phyloP scores from a whole-genome alignment of 2,329 filamentous ascomycete genomes.

The Aspergillus fumigatus region DNA sequence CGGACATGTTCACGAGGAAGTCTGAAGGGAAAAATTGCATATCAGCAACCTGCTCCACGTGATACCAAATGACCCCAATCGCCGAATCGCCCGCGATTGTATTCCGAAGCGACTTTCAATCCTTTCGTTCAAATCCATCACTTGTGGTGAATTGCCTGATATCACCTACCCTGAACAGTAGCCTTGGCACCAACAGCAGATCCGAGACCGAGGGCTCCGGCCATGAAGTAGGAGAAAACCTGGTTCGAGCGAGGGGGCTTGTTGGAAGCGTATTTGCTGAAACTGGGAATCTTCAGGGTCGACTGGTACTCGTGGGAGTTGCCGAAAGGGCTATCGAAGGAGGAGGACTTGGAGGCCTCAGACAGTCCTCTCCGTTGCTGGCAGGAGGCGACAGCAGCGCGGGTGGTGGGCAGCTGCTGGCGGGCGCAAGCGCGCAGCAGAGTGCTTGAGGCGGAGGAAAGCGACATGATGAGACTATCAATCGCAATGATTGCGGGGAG shows the following conservation, averaged over 20 bases:
- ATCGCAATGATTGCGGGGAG: constrained; percentile 32
- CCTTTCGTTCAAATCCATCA: constrained; percentile 1
- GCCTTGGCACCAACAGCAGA: constrained; percentile 93
- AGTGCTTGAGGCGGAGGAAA: constrained; percentile 64
- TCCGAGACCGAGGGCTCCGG: constrained; percentile 88
- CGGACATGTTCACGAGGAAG: constrained; percentile 99
- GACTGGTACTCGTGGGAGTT: constrained; percentile 41
- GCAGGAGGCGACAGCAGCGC: constrained; percentile 38
- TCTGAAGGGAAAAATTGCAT: constrained; percentile 54
- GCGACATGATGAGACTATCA: constrained; percentile 39
- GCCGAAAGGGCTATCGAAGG: constrained; percentile 55
- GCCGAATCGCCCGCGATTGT: neutral
- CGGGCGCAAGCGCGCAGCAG: constrained; percentile 58
- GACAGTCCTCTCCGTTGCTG: constrained; percentile 39
- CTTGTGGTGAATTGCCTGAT: constrained; percentile 4
- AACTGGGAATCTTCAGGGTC: constrained; percentile 76
- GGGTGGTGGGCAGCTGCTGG: constrained; percentile 42
- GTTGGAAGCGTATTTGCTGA: constrained; percentile 78
- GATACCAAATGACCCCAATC: neutral
- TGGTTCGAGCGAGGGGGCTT: constrained; percentile 67
- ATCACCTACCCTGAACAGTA: constrained; percentile 84
- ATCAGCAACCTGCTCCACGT: constrained; percentile 18
- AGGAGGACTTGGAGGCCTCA: constrained; percentile 38
- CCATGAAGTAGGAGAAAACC: constrained; percentile 97
- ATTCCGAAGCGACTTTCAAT: neutral